Evolutionary conservation across 441 rosid species (phyloP).

Genomic region (Brassica hybrid): DNA sequence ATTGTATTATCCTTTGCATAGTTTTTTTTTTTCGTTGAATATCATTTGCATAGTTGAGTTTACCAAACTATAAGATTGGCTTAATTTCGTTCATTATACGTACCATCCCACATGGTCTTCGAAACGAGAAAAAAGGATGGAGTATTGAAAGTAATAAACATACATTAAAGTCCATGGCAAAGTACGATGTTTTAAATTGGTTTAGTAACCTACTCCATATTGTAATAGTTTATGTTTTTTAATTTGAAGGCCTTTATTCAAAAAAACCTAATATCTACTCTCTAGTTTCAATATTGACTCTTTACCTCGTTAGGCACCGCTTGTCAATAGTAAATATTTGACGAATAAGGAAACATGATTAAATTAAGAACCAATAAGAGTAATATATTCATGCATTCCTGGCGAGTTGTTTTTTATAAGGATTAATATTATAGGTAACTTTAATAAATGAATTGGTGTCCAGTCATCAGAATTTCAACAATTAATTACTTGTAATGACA

Average conservation of each 20-base stretch:
- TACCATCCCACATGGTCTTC: background rate
- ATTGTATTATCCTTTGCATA: too few species aligned
- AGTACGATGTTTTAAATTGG: background rate
- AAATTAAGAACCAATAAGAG: conserved; percentile 25
- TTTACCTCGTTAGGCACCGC: conserved; percentile 4
- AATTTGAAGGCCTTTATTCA: too few species aligned
- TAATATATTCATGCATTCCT: conserved; percentile 30
- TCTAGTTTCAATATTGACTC: background rate
- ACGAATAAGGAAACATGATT: conserved; percentile 30
- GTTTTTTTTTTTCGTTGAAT: too few species aligned
- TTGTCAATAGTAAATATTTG: conserved; percentile 5
- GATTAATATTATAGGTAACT: too few species aligned
- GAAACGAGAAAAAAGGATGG: background rate
- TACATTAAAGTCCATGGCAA: background rate
- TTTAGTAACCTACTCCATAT: background rate
- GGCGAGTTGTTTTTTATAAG: background rate
- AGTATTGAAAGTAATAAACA: background rate
- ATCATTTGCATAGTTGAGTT: conserved; percentile 1
- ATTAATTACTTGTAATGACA: conserved; percentile 3
- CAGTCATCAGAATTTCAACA: conserved; percentile 9
- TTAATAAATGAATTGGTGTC: too few species aligned
- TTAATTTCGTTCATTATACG: background rate
- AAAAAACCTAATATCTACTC: background rate
- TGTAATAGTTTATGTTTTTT: too few species aligned
- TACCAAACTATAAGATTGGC: conserved; percentile 6